Percentiles rank a stretch among this genome's conserved stretches.
Evolutionary conservation across 148 eudicot species (phyloP).

Genomic region (Fallopia convolvulus): DNA sequence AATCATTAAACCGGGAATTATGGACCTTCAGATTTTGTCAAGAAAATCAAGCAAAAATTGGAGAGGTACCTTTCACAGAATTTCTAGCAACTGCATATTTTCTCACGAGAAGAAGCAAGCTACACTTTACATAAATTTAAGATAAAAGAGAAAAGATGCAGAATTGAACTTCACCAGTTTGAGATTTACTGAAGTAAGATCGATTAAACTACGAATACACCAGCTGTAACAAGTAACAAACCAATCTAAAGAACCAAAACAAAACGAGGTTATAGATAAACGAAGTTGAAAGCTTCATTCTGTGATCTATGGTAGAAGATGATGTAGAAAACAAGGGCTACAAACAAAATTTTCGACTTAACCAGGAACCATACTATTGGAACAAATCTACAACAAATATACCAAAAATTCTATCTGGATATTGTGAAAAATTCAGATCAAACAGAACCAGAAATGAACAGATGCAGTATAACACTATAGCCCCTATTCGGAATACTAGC

Average conservation of each 20-base stretch:
- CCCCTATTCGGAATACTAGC: not conserved
- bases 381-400: not conserved
- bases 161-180: not conserved
- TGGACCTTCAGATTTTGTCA: not conserved
- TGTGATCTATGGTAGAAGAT: not conserved
- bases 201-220: not conserved
- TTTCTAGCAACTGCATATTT: too few species aligned
- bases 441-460: not conserved
- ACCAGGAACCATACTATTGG: not conserved
- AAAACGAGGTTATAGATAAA: not conserved
- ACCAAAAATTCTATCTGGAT: constrained; percentile 5
- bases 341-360: not conserved
- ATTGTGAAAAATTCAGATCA: not conserved
- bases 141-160: not conserved
- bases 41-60: not conserved
- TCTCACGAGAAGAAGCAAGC: not conserved
- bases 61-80: too few species aligned
- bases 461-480: not conserved
- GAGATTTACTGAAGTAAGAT: not conserved
- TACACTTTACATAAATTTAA: not conserved
- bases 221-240: not conserved
- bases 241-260: not conserved
- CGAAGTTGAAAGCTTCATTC: not conserved
- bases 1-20: not conserved
- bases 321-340: not conserved